Evolutionary conservation across 352 stramenopile species (phyloP), one percentile per base, ranked within the genome.

Genomic region (Globisporangium paroecandrum): DNA sequence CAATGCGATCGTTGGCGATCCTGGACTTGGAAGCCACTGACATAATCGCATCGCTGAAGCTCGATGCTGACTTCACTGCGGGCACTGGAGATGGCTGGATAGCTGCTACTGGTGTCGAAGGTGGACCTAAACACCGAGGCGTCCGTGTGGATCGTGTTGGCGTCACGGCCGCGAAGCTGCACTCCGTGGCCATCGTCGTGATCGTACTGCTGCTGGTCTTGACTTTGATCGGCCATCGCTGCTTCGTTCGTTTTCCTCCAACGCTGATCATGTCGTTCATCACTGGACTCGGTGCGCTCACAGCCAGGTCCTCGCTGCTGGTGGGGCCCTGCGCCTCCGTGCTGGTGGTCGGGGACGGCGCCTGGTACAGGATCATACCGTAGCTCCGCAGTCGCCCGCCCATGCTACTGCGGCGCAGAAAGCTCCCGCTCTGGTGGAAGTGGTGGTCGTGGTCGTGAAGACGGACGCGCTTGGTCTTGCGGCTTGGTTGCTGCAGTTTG

Each of bases 331-430:
- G 51, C 24, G 13, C 24, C 24, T 18, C 24, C 0, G 29, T 13
- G 46, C 29, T 55, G 22, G 6, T 38, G 34, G 20, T 24, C 5
- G 65, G 49, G 7, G 65, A 62, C 7, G 65, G 20, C 29, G 65
- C 9, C 15, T 58, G 29, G 46, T 70, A 49, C 15, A 66, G n/a
- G 18, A 61, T 36, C 32, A 51, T 38, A 4, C 58, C 58, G 43
- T 62, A 70, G 65, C 51, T 66, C 3, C 27, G 58, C 49, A 65
- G 34, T 8, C 65, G 51, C 5, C 58, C 65, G 4, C 49, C 58
- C 54, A 70, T 46, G 51, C 65, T 70, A 49, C 65, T 70, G 36
- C 47, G 54, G 7, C 41, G 58, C 25, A 58, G n/a, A 41, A 56
- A 55, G 24, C 36, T 70, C 36, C 32, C n/a, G 24, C 9, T 62